Evolutionary conservation across 345 rosid species (phyloP), one percentile per base, ranked within the genome.

Genomic region (Adansonia digitata): DNA sequence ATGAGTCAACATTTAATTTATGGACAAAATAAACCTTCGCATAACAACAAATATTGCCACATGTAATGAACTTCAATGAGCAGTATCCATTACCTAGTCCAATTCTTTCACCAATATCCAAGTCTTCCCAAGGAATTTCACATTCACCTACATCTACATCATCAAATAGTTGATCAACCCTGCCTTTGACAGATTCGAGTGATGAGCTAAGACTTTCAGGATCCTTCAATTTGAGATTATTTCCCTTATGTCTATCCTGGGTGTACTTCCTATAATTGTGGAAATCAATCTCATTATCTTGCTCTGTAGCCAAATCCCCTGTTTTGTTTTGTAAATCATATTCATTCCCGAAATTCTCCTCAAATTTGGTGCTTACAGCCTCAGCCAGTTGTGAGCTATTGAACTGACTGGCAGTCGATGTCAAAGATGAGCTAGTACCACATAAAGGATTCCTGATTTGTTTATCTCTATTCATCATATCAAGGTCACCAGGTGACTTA

Each of bases 91-190:
- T 89, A 96, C 99, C 99, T 88, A 96, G 81, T 86, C 99, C 99
- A 89, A 96, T 93, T 83, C 99, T 90, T 79, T 93, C 99, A 77
- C 95, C 98, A 77, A 96, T 79, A 61, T 85, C 94, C 88, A 96
- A 82, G 85, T 96, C 90, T 77, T 93, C 97, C 99, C 98, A 96
- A 43, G 93, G 97, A 86, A 93, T 93, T 87, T 96, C 99, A 86
- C 91, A 83, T 80, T 96, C 94, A 72, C 97, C 87, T 46, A 93
- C 95, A 88, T 93, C 94, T 59, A 88, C 97, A 78, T 93, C 99
- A 75, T 92, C 98, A 75, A 92, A 85, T 66, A 91, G 80, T 78
- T 86, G 97, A 75, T 91, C 88, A 73, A 79, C 79, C 84, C 83
- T 84, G 85, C 81, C 78, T 37, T 76, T 53, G 69, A 76, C 80